Conservation (phyloP, 1,284 basidiomycete species). For the Athelia sp. region DNA sequence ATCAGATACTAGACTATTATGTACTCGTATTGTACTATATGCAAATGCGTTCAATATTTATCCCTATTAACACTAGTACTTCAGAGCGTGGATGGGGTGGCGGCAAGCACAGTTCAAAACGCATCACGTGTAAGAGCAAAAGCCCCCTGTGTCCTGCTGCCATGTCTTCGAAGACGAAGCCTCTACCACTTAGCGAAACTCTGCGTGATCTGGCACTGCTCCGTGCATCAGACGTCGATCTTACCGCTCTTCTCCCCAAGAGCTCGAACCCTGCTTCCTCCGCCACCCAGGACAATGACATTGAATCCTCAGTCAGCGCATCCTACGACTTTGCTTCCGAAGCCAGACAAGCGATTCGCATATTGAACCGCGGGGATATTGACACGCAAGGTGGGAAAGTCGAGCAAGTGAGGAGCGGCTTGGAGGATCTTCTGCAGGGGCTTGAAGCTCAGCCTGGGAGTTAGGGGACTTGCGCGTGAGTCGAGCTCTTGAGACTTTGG, state of each 20-base stretch:
- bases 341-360: constrained; percentile 47
- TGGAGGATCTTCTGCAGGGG: constrained; percentile 48
- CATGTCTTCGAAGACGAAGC: constrained; percentile 38
- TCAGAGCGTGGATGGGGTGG: no score
- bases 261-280: constrained; percentile 16
- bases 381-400: constrained; percentile 44
- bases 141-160: constrained; percentile 1
- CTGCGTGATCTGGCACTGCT: constrained; percentile 71
- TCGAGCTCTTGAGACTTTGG: no score
- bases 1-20: no score
- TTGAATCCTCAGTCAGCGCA: constrained; percentile 36
- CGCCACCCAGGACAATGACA: background rate
- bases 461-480: no score
- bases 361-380: constrained; percentile 48
- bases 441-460: no score
- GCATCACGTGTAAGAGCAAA: constrained; percentile 1
- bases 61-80: no score
- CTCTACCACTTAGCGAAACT: constrained; percentile 53
- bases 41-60: no score
- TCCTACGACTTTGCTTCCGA: constrained; percentile 53
- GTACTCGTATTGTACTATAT: no score
- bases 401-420: constrained; percentile 41
- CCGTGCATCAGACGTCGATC: constrained; percentile 53
- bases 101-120: no score
- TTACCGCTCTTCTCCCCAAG: constrained; percentile 36